These are phyloP conservation scores for Backusella circina DNA, from an alignment of 192 early-diverging fungal species.

Conservation along the genomic window DNA sequence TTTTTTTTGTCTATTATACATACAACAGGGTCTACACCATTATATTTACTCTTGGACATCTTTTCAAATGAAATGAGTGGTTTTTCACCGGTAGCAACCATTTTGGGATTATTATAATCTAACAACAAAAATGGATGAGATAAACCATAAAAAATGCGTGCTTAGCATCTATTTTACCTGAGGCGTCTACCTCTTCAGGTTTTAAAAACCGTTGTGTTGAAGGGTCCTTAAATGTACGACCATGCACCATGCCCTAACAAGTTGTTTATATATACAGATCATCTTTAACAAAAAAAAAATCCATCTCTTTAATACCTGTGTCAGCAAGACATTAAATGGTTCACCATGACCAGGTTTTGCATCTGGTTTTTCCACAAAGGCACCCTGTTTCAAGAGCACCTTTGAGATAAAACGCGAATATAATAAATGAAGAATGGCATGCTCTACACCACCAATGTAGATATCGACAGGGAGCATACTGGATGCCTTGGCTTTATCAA, in stretches of 20 bases:
- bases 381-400: constrained; percentile 64
- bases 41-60: constrained; percentile 97
- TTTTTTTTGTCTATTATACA: constrained; percentile 14
- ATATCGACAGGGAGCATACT: constrained; percentile 78
- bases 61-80: constrained; percentile 78
- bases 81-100: constrained; percentile 56
- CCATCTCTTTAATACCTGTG: constrained; percentile 48
- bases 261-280: constrained; percentile 9
- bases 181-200: constrained; percentile 65
- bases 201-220: constrained; percentile 70
- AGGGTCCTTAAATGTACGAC: constrained; percentile 77
- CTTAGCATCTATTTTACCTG: constrained; percentile 25
- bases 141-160: background rate
- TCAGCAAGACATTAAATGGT: constrained; percentile 82
- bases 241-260: constrained; percentile 87
- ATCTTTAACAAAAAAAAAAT: background rate
- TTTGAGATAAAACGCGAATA: constrained; percentile 91
- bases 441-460: constrained; percentile 94
- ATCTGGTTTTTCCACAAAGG: constrained; percentile 41
- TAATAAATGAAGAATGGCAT: constrained; percentile 90
- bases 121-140: background rate
- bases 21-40: constrained; percentile 84
- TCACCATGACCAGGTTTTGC: constrained; percentile 57
- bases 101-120: constrained; percentile 45
- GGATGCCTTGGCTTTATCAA: constrained; percentile 47